Evolutionary conservation across 108 stramenopile genomes (phyloP).

Genomic region (Nannochloropsis salina): DNA sequence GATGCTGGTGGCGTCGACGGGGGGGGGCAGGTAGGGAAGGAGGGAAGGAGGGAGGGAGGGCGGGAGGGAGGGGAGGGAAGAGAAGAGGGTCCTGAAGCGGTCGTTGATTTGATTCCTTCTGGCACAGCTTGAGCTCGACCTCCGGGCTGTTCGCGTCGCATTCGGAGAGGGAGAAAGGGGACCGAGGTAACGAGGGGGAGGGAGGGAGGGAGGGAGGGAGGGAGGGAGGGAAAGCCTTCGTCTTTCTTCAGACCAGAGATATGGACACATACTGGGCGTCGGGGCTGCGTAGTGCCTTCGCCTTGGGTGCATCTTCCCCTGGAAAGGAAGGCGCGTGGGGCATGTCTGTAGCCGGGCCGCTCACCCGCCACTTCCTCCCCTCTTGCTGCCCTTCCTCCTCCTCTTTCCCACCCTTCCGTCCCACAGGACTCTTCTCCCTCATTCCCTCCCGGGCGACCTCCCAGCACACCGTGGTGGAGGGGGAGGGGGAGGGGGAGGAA

Average conservation of each 20-base stretch:
- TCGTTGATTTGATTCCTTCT: neutral
- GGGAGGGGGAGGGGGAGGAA: too few species aligned
- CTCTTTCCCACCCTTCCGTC: too few species aligned
- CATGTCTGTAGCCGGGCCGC: neutral
- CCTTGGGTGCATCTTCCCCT: too few species aligned
- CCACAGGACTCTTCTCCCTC: too few species aligned
- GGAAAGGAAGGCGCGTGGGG: too few species aligned
- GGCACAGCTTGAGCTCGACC: neutral
- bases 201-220: neutral
- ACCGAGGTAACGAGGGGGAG: neutral
- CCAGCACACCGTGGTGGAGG: too few species aligned
- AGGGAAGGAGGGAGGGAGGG: neutral
- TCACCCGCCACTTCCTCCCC: neutral
- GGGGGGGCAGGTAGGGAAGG: neutral
- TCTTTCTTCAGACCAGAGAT: too few species aligned
- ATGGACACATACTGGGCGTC: too few species aligned
- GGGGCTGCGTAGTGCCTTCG: too few species aligned
- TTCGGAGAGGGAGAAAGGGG: neutral
- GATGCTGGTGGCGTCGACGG: neutral
- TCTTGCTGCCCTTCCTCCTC: neutral
- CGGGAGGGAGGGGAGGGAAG: neutral
- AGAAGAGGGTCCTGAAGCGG: neutral
- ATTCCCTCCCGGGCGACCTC: too few species aligned
- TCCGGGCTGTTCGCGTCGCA: neutral
- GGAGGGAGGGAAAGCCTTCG: neutral